Evolutionary conservation across 371 early-diverging fungal genomes (phyloP).

Genomic region (Mortierella sp.): DNA sequence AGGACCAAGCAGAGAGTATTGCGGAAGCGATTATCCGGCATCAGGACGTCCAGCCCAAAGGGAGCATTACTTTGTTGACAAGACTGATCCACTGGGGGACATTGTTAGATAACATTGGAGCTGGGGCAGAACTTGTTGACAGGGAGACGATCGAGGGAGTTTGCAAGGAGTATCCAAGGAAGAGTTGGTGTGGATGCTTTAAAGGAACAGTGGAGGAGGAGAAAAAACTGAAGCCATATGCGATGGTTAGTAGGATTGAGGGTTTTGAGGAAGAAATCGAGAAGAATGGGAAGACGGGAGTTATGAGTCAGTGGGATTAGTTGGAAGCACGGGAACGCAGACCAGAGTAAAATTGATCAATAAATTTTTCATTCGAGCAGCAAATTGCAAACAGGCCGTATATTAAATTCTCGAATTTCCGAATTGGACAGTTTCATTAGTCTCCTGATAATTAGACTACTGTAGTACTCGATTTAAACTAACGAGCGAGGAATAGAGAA

Average conservation of each 20-base stretch:
- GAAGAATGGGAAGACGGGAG: not conserved
- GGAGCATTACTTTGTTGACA: constrained; percentile 6
- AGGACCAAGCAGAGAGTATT: constrained; percentile 24
- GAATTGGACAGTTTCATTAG: too few relatives aligned
- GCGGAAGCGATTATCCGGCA: constrained; percentile 35
- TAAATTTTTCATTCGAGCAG: too few relatives aligned
- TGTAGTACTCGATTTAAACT: too few relatives aligned
- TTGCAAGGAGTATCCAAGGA: constrained; percentile 14
- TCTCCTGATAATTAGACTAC: too few relatives aligned
- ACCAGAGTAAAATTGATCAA: too few relatives aligned
- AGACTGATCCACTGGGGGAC: constrained; percentile 28
- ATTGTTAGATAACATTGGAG: constrained; percentile 20
- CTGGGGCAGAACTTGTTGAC: constrained; percentile 15
- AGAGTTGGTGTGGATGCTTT: constrained; percentile 18
- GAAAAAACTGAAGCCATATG: constrained; percentile 20
- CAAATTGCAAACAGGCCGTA: too few relatives aligned
- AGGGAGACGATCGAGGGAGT: constrained; percentile 17
- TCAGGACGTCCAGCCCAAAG: constrained; percentile 5
- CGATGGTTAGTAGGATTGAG: constrained; percentile 16
- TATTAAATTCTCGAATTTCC: too few relatives aligned
- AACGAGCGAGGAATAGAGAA: too few relatives aligned
- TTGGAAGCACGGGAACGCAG: too few relatives aligned
- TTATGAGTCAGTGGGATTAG: constrained; percentile 6
- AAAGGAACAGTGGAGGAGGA: constrained; percentile 12
- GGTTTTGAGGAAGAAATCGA: constrained; percentile 9